phyloP scores from a whole-genome alignment of 768 basidiomycete genomes.

The Dacryopinax primogenitus region DNA sequence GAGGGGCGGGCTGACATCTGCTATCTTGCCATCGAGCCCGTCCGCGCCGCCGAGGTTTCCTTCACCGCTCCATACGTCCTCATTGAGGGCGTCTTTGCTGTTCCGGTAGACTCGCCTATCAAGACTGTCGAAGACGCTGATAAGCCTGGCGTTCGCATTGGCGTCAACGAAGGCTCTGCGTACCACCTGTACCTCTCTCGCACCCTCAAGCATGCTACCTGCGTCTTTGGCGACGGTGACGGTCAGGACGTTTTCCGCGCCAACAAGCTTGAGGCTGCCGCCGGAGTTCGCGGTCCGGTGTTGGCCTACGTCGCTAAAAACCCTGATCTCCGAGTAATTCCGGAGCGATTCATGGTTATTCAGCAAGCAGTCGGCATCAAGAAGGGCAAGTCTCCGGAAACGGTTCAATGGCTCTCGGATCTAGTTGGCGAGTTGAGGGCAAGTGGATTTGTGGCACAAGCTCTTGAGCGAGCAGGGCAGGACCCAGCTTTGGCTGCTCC shows the following conservation, averaged over 20 bases:
- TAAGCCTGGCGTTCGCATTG: not conserved
- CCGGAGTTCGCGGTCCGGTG: conserved; percentile 5
- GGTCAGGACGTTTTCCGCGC: not conserved
- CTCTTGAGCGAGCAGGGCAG: not conserved
- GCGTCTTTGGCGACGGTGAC: not conserved
- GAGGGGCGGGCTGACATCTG: not conserved
- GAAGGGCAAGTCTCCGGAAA: conserved; percentile 1
- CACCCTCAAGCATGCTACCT: not conserved
- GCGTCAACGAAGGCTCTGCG: conserved; percentile 3
- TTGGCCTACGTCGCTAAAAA: not conserved
- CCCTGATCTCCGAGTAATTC: conserved; percentile 5
- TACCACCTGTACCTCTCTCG: conserved; percentile 2
- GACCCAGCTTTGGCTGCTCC: not conserved
- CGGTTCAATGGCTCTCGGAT: not conserved
- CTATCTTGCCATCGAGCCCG: conserved; percentile 5
- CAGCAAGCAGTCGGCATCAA: conserved; percentile 2
- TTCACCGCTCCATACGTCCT: conserved; percentile 3
- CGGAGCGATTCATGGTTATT: not conserved
- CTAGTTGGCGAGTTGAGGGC: not conserved
- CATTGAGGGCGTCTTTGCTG: not conserved
- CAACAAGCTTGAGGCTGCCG: not conserved
- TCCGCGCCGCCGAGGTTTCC: not conserved
- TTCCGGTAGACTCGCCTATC: not conserved
- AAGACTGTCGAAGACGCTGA: conserved; percentile 5
- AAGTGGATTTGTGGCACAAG: not conserved